Percentiles rank a stretch among this genome's conserved stretches.
These are phyloP conservation scores for Lodderomyces orthopsilosis DNA, from an alignment of 1,139 yeast species.

Conservation along the genomic window DNA sequence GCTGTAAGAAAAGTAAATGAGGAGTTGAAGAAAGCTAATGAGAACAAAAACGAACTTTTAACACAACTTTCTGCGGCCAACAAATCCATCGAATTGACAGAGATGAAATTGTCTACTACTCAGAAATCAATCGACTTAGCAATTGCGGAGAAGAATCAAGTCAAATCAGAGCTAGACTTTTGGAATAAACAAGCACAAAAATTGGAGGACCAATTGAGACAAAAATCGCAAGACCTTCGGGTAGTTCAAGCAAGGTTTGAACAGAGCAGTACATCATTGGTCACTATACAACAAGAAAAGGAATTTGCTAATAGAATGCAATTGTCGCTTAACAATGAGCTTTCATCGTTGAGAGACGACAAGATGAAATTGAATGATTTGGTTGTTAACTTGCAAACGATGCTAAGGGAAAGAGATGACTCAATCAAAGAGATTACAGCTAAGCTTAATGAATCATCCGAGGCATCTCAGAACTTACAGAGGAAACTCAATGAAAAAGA, in stretches of 20 bases:
- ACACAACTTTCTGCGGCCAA: conserved; percentile 29
- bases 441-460: conserved; percentile 50
- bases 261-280: conserved; percentile 44
- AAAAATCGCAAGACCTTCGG: conserved; percentile 56
- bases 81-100: conserved; percentile 34
- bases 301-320: conserved; percentile 50
- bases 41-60: conserved; percentile 31
- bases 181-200: conserved; percentile 55
- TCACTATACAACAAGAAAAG: conserved; percentile 56
- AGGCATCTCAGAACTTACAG: conserved; percentile 51
- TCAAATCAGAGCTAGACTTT: conserved; percentile 41
- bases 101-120: conserved; percentile 30
- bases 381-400: conserved; percentile 58
- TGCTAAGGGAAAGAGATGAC: conserved; percentile 62
- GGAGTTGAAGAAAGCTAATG: conserved; percentile 25
- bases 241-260: conserved; percentile 53
- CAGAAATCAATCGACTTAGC: conserved; percentile 42
- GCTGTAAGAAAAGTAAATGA: conserved; percentile 25
- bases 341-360: conserved; percentile 54
- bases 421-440: conserved; percentile 50
- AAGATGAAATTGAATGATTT: conserved; percentile 57
- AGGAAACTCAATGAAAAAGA: conserved; percentile 51
- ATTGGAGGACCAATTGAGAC: conserved; percentile 53
- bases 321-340: conserved; percentile 53
- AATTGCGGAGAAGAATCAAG: conserved; percentile 45